Conservation (phyloP, 495 filamentous ascomycete species). For the Trichoderma erinaceum region DNA sequence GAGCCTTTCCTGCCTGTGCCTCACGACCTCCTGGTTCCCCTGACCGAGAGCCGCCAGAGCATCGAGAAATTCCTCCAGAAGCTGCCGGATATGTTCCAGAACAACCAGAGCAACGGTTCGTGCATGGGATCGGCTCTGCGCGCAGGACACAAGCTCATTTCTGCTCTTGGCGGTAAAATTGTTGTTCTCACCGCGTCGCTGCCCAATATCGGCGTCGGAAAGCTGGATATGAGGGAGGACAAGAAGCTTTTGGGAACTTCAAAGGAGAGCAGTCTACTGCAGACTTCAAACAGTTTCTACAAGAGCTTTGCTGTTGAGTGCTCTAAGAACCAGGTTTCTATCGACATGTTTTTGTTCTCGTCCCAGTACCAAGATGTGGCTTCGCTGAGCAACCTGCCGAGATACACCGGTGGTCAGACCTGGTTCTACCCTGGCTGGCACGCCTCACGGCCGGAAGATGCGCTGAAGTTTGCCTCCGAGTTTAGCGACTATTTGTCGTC, state of each 20-base stretch:
- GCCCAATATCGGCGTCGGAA: constrained; percentile 85
- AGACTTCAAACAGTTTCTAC: constrained; percentile 93
- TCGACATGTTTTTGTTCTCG: constrained; percentile 99
- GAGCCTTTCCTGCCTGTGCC: constrained; percentile 96
- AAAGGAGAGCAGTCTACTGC: constrained; percentile 80
- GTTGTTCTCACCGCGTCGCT: constrained; percentile 81
- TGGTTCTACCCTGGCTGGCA: constrained; percentile 99
- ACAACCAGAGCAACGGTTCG: constrained; percentile 76
- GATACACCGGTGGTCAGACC: constrained; percentile 96
- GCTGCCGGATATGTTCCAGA: constrained; percentile 93
- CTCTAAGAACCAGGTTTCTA: constrained; percentile 95
- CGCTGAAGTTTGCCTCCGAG: constrained; percentile 93
- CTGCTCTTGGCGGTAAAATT: constrained; percentile 88
- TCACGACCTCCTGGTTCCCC: constrained; percentile 82
- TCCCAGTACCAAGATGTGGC: constrained; percentile 97
- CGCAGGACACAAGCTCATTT: constrained; percentile 91
- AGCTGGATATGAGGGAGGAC: constrained; percentile 90
- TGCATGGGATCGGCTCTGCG: constrained; percentile 91
- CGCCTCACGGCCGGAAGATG: constrained; percentile 84
- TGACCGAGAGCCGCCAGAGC: constrained; percentile 82
- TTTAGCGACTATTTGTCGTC: constrained; percentile 94
- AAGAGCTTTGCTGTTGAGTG: constrained; percentile 99
- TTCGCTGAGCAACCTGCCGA: constrained; percentile 84
- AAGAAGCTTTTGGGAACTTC: constrained; percentile 93
- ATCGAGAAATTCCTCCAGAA: constrained; percentile 88